Base-by-base conservation (phyloP, 768 basidiomycete genomes). In the Naganishia antarctica region DNA sequence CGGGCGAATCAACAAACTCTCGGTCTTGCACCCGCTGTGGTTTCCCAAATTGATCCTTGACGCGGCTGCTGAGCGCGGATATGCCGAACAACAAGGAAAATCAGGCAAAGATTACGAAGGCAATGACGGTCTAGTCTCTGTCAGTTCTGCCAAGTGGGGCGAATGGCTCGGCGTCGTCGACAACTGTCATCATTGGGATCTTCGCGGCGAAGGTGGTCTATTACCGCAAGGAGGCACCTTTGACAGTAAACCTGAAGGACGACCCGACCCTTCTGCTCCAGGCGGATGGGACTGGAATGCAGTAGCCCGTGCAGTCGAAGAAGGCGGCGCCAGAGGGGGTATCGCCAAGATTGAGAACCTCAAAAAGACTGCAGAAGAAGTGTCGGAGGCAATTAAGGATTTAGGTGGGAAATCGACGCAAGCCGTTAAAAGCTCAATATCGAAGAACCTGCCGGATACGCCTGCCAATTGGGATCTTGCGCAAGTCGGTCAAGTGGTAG, bases 111-210 rank as follows among this genome's bases (percentile, higher is more conserved):
- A 65, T 43, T 73, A 78, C 43, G 74, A 77, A 70, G 93, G 91
- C 0, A 93, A 96, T 74, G 93, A 97, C 71, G 91, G 91, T 0
- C 81, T 97, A 37, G 93, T 98, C 16, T 87, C 87, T 16, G 82
- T 99, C 6, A 68, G 60, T 49, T 89, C 88, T 70, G 91, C 96
- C 5, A 85, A 86, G 68, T 98, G 94, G 93, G 96, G 96, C 18
- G 90, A 96, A 73, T 97, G 92, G 75, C 79, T 99, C 32, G 96
- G 96, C 3, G 84, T 84, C 18, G 81, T 98, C 71, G 88, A 94
- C 68, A 87, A 86, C 1, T 88, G 86, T 70, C 92, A 99, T 80
- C 96, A 99, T 72, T 99, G 96, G 96, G 88, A 94, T 70, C 83
- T 97, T 74, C 80, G 96, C 66, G 96, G 94, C 0, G 86, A 90